Evolutionary conservation across 2,329 filamentous ascomycete species (phyloP).

Genomic region (Botrytis pseudocinerea): DNA sequence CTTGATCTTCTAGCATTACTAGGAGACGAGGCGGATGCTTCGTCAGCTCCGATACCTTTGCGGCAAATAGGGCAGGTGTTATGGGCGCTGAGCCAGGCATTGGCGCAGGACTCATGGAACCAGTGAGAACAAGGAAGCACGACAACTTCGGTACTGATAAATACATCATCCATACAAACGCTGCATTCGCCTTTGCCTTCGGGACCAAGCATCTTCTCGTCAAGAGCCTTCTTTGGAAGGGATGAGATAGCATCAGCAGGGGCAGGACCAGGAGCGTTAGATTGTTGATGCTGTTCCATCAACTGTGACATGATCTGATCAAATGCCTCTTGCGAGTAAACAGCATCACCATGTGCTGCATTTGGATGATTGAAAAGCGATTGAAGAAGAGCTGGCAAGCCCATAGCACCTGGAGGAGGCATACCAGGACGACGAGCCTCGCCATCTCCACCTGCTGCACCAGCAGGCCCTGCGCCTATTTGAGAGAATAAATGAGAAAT

Average conservation of each 20-base stretch:
- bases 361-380: conserved; percentile 54
- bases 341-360: conserved; percentile 70
- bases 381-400: conserved; percentile 55
- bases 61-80: conserved; percentile 89
- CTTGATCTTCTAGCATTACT: conserved; percentile 24
- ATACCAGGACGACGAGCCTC: conserved; percentile 40
- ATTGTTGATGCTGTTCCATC: conserved; percentile 78
- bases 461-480: conserved; percentile 23
- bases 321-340: conserved; percentile 86
- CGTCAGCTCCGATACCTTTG: conserved; percentile 41
- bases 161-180: conserved; percentile 89
- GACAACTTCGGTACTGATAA: conserved; percentile 70
- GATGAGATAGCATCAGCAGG: conserved; percentile 70
- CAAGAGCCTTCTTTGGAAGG: conserved; percentile 70
- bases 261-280: conserved; percentile 80
- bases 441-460: conserved; percentile 26
- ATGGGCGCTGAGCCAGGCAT: conserved; percentile 83
- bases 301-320: conserved; percentile 85
- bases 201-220: conserved; percentile 65
- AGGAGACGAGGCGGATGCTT: conserved; percentile 22
- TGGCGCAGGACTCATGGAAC: conserved; percentile 85
- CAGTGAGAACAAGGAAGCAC: conserved; percentile 87
- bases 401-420: conserved; percentile 41
- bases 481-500: conserved; percentile 36
- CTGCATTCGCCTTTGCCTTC: conserved; percentile 78